Conservation (phyloP, 2,329 filamentous ascomycete genomes). For the Sarocladiaceae sp. region DNA sequence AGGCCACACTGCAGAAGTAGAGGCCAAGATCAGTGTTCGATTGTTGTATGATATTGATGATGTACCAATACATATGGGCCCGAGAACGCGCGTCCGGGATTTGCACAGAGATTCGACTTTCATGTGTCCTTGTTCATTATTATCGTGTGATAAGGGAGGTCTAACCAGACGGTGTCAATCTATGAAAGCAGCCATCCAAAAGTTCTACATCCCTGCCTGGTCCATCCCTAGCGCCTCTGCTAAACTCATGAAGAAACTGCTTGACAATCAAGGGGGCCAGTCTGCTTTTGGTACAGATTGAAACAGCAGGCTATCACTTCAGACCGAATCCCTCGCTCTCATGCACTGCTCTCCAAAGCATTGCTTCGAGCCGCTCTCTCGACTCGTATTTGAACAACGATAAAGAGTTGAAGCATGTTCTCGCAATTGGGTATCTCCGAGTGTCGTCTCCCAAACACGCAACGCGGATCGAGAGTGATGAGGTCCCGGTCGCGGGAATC, state of each 20-base stretch:
- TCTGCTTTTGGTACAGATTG: no score
- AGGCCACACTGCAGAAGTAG: slow-evolving; percentile 17
- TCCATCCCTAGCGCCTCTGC: no score
- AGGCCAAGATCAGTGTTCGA: slow-evolving; percentile 10
- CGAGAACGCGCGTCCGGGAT: neutral
- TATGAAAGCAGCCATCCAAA: no score
- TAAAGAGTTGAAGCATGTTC: slow-evolving; percentile 88
- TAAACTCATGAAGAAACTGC: no score
- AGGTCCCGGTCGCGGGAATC: slow-evolving; percentile 82
- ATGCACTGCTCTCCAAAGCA: slow-evolving; percentile 80
- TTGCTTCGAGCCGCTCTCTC: slow-evolving; percentile 61
- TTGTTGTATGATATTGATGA: slow-evolving; percentile 9
- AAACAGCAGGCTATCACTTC: slow-evolving; percentile 47
- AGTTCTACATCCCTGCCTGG: no score
- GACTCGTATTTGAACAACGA: slow-evolving; percentile 70
- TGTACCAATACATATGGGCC: slow-evolving; percentile 1
- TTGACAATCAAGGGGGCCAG: no score
- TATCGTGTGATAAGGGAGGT: no score
- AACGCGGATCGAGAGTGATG: slow-evolving; percentile 72
- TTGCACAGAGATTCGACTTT: neutral
- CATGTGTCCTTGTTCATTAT: neutral
- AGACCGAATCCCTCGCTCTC: slow-evolving; percentile 92
- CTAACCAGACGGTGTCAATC: no score
- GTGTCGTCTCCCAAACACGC: slow-evolving; percentile 71
- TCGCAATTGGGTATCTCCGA: slow-evolving; percentile 74